Evolutionary conservation across 163 green algal species (phyloP).

Genomic region (Chloroidium sp.): DNA sequence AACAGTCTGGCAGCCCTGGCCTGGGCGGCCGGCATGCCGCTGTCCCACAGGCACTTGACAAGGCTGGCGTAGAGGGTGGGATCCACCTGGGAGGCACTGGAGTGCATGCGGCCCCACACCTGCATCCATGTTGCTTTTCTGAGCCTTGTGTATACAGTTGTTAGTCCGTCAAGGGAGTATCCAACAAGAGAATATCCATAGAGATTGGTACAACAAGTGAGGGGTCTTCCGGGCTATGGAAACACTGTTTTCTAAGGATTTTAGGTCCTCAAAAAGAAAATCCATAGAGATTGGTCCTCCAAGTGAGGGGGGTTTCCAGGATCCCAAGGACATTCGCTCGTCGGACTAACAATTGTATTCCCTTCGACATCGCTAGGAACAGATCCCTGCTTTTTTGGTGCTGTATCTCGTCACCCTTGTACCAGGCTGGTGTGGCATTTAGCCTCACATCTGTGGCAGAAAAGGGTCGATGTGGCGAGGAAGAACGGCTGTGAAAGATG

Average conservation of each 20-base stretch:
- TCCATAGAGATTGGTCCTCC: too few relatives aligned
- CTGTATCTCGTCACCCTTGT: too few relatives aligned
- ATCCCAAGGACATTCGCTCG: neutral
- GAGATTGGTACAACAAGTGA: neutral
- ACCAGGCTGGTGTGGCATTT: too few relatives aligned
- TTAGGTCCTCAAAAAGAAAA: too few relatives aligned
- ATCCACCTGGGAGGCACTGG: conserved; percentile 35
- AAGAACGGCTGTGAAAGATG: too few relatives aligned
- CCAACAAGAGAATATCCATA: neutral
- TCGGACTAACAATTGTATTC: too few relatives aligned
- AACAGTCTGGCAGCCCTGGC: neutral
- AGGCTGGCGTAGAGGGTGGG: conserved; percentile 58
- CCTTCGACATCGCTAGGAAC: too few relatives aligned
- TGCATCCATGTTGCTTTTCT: conserved; percentile 31
- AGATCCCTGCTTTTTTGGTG: too few relatives aligned
- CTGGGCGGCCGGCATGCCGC: conserved; percentile 40
- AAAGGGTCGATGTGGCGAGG: too few relatives aligned
- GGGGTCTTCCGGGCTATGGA: neutral
- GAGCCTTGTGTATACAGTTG: conserved; percentile 22
- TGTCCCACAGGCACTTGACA: conserved; percentile 56
- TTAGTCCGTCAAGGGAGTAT: neutral
- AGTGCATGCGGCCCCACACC: neutral
- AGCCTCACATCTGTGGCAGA: neutral
- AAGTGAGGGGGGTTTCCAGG: neutral
- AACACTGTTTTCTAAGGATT: neutral